Evolutionary conservation across 1,139 yeast genomes (phyloP).

Genomic region (Pichia cactophila): DNA sequence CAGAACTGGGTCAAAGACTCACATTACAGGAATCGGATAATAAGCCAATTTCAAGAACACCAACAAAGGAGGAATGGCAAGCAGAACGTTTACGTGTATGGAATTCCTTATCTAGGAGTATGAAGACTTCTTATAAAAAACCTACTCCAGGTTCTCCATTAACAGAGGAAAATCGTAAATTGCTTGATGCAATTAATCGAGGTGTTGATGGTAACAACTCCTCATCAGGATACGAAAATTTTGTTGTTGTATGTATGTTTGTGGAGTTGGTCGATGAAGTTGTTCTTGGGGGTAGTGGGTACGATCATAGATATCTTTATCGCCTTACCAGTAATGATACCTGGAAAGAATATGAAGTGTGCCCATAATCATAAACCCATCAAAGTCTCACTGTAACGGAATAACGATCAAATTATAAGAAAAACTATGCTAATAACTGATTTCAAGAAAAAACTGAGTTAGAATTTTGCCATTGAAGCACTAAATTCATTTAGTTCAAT

Average conservation of each 20-base stretch:
- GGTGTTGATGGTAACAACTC: slow-evolving; percentile 71
- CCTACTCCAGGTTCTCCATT: slow-evolving; percentile 62
- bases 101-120: slow-evolving; percentile 46
- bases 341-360: slow-evolving; percentile 73
- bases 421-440: neutral
- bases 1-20: slow-evolving; percentile 15
- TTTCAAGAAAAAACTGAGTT: neutral
- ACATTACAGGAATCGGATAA: neutral
- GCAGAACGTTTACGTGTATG: slow-evolving; percentile 58
- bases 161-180: slow-evolving; percentile 48
- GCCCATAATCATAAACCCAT: slow-evolving; percentile 40
- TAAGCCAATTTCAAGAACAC: slow-evolving; percentile 29
- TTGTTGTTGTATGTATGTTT: slow-evolving; percentile 62
- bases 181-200: slow-evolving; percentile 62
- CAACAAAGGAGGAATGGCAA: slow-evolving; percentile 58
- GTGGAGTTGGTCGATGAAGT: slow-evolving; percentile 67
- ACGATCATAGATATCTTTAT: slow-evolving; percentile 48
- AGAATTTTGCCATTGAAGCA: neutral
- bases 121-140: slow-evolving; percentile 61
- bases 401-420: neutral
- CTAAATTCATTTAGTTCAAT: no score
- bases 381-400: neutral
- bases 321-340: slow-evolving; percentile 46
- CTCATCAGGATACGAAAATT: slow-evolving; percentile 60
- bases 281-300: slow-evolving; percentile 39